A percentile compares a stretch with the other conserved stretches of the same genome.
Evolutionary conservation across 192 early-diverging fungal genomes (phyloP).

Genomic region (Hyaloraphidium curvatum): DNA sequence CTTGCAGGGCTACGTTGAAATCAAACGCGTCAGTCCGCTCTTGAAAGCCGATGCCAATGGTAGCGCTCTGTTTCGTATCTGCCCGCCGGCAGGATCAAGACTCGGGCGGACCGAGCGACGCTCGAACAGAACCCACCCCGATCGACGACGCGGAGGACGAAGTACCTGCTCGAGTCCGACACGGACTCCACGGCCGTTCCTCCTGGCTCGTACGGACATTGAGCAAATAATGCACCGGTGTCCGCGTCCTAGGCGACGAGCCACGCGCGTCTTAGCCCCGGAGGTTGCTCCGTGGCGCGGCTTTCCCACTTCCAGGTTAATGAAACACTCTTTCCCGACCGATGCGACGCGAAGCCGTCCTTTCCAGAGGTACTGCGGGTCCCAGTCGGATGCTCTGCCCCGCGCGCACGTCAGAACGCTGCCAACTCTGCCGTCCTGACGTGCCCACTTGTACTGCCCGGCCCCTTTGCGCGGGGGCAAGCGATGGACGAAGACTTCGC

Average conservation of each 20-base stretch:
- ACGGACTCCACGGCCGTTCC: background rate
- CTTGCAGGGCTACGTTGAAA: conserved; percentile 1
- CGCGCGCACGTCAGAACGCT: background rate
- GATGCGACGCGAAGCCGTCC: background rate
- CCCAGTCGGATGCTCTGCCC: background rate
- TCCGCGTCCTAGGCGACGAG: background rate
- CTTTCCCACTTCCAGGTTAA: background rate
- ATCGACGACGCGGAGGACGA: background rate
- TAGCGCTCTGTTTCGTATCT: background rate
- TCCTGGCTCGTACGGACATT: conserved; percentile 2
- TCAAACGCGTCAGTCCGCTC: background rate
- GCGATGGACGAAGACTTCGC: too few relatives aligned
- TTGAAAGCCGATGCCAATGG: background rate
- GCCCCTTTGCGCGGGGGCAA: background rate
- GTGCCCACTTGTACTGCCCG: background rate
- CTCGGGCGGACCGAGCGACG: background rate
- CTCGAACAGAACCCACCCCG: background rate
- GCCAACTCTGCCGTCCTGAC: background rate
- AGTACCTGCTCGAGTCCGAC: background rate
- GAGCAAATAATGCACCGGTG: background rate
- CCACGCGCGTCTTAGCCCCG: background rate
- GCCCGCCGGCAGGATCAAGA: background rate
- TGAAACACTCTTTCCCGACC: background rate
- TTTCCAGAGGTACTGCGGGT: conserved; percentile 1
- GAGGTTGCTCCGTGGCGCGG: background rate